A percentile compares a stretch with the other conserved stretches of the same genome.
These are phyloP conservation scores for Nevesoporus exiguus DNA, from an alignment of 768 basidiomycete genomes.

Conservation along the genomic window DNA sequence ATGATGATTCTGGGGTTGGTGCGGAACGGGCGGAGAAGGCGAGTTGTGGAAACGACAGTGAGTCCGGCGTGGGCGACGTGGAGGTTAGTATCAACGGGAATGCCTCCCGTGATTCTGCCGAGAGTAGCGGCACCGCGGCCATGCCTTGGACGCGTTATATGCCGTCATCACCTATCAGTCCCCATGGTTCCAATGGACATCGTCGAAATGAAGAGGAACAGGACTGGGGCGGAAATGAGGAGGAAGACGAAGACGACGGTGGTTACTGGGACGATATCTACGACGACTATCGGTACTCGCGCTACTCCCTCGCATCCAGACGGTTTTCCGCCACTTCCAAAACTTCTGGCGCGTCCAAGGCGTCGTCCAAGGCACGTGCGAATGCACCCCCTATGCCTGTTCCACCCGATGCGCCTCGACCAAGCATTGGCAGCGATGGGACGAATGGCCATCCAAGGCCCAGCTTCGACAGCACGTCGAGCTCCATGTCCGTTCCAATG, in stretches of 20 bases:
- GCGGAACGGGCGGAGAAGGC: constrained; percentile 6
- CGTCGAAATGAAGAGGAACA: constrained; percentile 8
- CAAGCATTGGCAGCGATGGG: constrained; percentile 24
- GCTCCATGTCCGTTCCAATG: constrained; percentile 13
- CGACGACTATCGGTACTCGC: constrained; percentile 74
- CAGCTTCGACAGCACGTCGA: constrained; percentile 26
- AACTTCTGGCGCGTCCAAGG: constrained; percentile 22
- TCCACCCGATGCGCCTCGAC: constrained; percentile 20
- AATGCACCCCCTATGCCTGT: constrained; percentile 27
- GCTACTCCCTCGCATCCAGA: constrained; percentile 48
- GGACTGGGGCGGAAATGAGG: constrained; percentile 10
- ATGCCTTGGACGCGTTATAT: constrained; percentile 31
- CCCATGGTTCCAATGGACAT: neutral
- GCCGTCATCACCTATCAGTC: constrained; percentile 21
- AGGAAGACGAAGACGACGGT: constrained; percentile 30
- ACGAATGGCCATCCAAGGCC: constrained; percentile 17
- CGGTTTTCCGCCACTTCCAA: constrained; percentile 19
- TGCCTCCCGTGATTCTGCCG: neutral
- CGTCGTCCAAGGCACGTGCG: constrained; percentile 23
- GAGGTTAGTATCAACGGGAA: constrained; percentile 4
- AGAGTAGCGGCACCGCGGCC: constrained; percentile 8
- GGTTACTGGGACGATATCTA: constrained; percentile 76
- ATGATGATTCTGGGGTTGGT: too few species aligned
- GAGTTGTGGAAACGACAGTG: neutral
- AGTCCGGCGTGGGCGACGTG: constrained; percentile 2